Base-by-base conservation (phyloP, 345 rosid genomes). In the Triadica sebifera region DNA sequence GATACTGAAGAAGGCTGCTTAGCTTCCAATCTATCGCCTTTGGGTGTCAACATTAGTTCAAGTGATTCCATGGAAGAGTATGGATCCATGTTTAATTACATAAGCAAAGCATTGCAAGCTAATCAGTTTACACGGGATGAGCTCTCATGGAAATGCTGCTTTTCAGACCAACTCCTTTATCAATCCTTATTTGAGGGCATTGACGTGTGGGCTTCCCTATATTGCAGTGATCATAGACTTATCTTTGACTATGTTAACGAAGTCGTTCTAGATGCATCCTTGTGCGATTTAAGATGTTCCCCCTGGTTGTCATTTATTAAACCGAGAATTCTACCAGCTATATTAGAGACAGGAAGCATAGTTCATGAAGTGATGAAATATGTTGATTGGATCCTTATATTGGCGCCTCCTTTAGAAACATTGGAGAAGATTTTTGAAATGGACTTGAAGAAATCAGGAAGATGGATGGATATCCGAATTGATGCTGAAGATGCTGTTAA, bases 101-200 rank as follows among this genome's bases (percentile, higher is more conserved):
- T 91, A 17, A 77, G 73, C 74, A 75, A 75, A 61, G 71, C 86
- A 52, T 78, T 93, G 75, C 78, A 80, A 72, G 72, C 85, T 55
- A 84, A 90, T 8, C 80, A 81, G 59, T 76, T 82, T 73, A 71
- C 78, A 69, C 91, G 93, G 95, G 89, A 79, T 77, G 84, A 88
- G 38, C 83, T 91, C 4, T 39, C 76, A 65, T 45, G 5, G 16
- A 87, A 83, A 78, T 83, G 80, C 71, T 71, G 74, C 25, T 73
- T 49, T 4, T 77, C 85, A 25, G 87, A 85, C 60, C 81, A 77
- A 75, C 68, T 77, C 71, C 81, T 82, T 47, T 82, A 78, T n/a
- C 78, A 79, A 67, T 81, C 86, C 52, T 67, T 92, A 49, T 76
- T 81, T 1, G 82, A 86, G 17, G 84, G 78, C 56, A 67, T 78